Evolutionary conservation across 129 eudicot genomes (phyloP), one percentile per base, ranked within the genome.

Genomic region (Silybum marianum): DNA sequence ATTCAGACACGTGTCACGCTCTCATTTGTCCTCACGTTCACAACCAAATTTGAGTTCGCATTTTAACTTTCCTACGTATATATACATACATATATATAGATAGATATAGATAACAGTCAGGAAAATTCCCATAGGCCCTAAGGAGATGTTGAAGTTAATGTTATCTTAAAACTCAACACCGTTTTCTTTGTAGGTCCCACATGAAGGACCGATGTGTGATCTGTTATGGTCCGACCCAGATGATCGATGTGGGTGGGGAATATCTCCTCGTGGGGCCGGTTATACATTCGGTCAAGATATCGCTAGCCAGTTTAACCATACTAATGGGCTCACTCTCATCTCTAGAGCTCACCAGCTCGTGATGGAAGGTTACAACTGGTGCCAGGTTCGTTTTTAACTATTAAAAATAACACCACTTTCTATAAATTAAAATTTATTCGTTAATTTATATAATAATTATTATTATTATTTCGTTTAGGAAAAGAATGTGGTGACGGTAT

Each of bases 161-260:
- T 69, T 42, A 28, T 3, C 44, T 16, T 6, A 48, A 48, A 23
- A n/a, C 13, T 69, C 38, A 23, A 67, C 63, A 3, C 3, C 3
- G 12, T 51, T 71, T 71, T 6, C 9, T 76, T 71, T 34, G 71
- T 82, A 93, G 98, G 98, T 93, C 69, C 98, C 98, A 6, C 98
- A 93, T 54, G 97, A 91, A 91, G 98, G 98, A 72, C 97, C 98
- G 13, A 93, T 93, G 98, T 93, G 98, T 73, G 98, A 93, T 69
- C 97, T 93, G 21, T 87, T 93, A 81, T 93, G 98, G 98, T 93
- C 98, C 2, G 98, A 93, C 78, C 98, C 98, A 38, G 97, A 93
- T 75, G 97, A 93, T 72, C 85, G 97, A 39, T 93, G 98, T 75
- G 98, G 98, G 51, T 93, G 98, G 97, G 98, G 98, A 40, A 93